Conservation (phyloP, 176 grass and related monocot genomes). For the Leersia perrieri region DNA sequence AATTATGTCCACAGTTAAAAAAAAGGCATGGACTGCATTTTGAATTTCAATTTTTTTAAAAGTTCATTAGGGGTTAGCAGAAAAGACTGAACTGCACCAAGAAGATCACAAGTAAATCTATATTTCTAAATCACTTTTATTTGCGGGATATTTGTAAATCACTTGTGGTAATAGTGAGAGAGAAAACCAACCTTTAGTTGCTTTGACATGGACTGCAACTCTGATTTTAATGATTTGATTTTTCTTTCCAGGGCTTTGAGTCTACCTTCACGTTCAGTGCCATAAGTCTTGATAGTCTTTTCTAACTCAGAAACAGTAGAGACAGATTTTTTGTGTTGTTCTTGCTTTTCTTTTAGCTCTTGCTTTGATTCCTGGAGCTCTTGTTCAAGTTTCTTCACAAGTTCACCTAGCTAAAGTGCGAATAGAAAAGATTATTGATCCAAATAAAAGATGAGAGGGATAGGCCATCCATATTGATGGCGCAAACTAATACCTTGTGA, state of each 20-base stretch:
- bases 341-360: slow-evolving; percentile 64
- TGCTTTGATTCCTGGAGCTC: slow-evolving; percentile 70
- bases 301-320: slow-evolving; percentile 68
- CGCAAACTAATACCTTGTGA: slow-evolving; percentile 69
- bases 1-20: background rate
- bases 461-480: slow-evolving; percentile 13
- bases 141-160: background rate
- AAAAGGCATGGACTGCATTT: background rate
- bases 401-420: slow-evolving; percentile 67
- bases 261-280: slow-evolving; percentile 76
- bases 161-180: slow-evolving; percentile 1
- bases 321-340: slow-evolving; percentile 55
- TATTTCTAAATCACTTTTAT: background rate
- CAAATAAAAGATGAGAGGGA: background rate
- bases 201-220: slow-evolving; percentile 88
- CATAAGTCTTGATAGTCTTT: slow-evolving; percentile 74
- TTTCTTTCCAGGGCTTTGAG: slow-evolving; percentile 79
- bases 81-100: background rate
- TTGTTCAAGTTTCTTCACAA: slow-evolving; percentile 83
- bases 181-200: slow-evolving; percentile 70
- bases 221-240: slow-evolving; percentile 83
- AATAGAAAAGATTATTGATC: slow-evolving; percentile 34
- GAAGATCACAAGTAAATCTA: background rate
- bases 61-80: slow-evolving; percentile 12
- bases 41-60: background rate